A percentile compares a stretch with the other conserved stretches of the same genome.
Conservation (phyloP, 805 yeast genomes). For the Wickerhamomyces silvicola region DNA sequence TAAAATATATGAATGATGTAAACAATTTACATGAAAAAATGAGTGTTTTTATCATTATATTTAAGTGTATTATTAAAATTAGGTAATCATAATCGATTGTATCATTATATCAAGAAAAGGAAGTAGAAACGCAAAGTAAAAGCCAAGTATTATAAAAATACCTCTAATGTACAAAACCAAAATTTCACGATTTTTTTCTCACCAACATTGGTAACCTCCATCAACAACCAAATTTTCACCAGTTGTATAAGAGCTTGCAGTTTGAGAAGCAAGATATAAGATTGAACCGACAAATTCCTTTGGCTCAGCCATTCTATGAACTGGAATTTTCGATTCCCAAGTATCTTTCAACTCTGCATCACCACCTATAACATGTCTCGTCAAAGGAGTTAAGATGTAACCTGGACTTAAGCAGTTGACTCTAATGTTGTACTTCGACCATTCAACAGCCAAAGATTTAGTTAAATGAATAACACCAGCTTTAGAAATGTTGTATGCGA, state of each 20-base stretch:
- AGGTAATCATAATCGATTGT: no score
- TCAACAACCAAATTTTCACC: conserved; percentile 81
- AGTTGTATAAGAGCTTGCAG: conserved; percentile 74
- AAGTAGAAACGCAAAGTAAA: no score
- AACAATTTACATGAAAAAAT: no score
- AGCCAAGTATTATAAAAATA: no score
- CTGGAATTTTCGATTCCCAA: conserved; percentile 69
- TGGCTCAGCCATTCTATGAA: conserved; percentile 82
- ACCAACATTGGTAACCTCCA: conserved; percentile 87
- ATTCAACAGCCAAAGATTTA: conserved; percentile 70
- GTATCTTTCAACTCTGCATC: conserved; percentile 54
- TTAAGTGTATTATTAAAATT: no score
- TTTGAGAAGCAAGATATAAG: conserved; percentile 62
- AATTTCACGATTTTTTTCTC: no score
- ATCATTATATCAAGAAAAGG: no score
- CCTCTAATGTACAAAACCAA: no score
- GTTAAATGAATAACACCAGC: conserved; percentile 82
- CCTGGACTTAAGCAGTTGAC: conserved; percentile 79
- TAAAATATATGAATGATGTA: no score
- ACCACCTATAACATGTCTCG: conserved; percentile 60
- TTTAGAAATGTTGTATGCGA: conserved; percentile 78
- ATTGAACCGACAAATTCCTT: conserved; percentile 75
- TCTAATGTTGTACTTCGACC: conserved; percentile 72
- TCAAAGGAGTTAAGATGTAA: conserved; percentile 72
- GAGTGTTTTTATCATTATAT: no score